Base-by-base conservation (phyloP, 768 basidiomycete genomes). In the Trametes elegans region DNA sequence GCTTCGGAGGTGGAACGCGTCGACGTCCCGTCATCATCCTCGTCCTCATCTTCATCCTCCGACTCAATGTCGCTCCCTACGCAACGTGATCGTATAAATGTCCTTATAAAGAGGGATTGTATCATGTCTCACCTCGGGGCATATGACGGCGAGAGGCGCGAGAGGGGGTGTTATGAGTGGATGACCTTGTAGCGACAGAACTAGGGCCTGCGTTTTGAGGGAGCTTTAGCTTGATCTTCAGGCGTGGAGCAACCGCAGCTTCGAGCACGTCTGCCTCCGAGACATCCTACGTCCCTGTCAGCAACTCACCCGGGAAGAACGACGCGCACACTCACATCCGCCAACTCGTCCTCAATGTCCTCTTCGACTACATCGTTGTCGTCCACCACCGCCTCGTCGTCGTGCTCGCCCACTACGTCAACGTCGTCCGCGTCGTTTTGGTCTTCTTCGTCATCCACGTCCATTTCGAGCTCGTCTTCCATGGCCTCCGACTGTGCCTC, bases 171-270 rank as follows among this genome's bases (percentile, higher is more conserved):
- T 45, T 44, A 18, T 54, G 45, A 1, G 57, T 26, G 5, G 27
- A 21, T 9, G 49, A 45, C 9, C 42, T n/a, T 19, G 49, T 50
- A 23, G 49, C 39, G 10, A 31, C 29, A 23, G 49, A 44, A 27
- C 51, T 52, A 1, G 51, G 51, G 3, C 51, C 59, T 49, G 31
- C 49, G 38, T 42, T 64, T 59, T 19, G 73, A 13, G 81, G 80
- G 4, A 85, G 65, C 62, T 81, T 86, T 40, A 85, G 73, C 66
- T 78, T 85, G 63, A 86, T 86, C 61, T 81, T 84, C 19, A 87
- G 75, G 6, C 77, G 73, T 3, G 79, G 76, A 9, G 51, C 23
- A 1, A 34, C 49, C 3, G n/a, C 32, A n/a, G 45, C 42, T 24
- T 53, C 51, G 3, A 43, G 50, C 36, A n/a, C n/a, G n/a, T 73